Evolutionary conservation across 495 filamentous ascomycete species (phyloP).

Genomic region (Parathielavia hyrcaniae): DNA sequence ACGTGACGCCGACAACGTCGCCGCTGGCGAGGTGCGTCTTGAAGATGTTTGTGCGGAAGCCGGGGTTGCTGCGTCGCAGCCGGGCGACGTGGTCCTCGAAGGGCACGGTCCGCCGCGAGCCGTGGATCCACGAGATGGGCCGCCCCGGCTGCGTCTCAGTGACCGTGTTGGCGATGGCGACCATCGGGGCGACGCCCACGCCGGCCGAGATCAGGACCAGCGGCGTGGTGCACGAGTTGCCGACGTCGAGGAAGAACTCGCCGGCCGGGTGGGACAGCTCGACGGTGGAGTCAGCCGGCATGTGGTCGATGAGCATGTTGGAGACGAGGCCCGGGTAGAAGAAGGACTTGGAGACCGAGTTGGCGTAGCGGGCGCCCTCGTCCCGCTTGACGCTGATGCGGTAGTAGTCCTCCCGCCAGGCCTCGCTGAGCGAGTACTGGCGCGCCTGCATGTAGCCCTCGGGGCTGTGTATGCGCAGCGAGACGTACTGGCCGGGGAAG

Average conservation of each 20-base stretch:
- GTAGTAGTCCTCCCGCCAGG: conserved; percentile 53
- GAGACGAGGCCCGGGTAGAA: conserved; percentile 58
- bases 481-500: conserved; percentile 66
- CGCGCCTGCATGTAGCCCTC: conserved; percentile 55
- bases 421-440: conserved; percentile 67
- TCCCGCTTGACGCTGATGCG: conserved; percentile 69
- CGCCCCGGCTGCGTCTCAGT: conserved; percentile 38
- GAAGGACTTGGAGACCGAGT: conserved; percentile 36
- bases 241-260: conserved; percentile 58
- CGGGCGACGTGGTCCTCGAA: conserved; percentile 48
- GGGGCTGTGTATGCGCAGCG: conserved; percentile 52
- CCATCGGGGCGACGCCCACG: conserved; percentile 62
- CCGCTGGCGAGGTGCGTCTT: conserved; percentile 33
- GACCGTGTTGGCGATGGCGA: conserved; percentile 60
- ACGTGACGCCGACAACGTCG: conserved; percentile 51
- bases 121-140: conserved; percentile 58
- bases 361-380: conserved; percentile 40
- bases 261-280: conserved; percentile 62
- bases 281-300: conserved; percentile 53
- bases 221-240: conserved; percentile 36
- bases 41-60: conserved; percentile 39
- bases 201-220: conserved; percentile 67
- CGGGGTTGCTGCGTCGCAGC: conserved; percentile 33
- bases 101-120: conserved; percentile 45
- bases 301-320: conserved; percentile 60